Evolutionary conservation across 257 asterid species (phyloP), one percentile per base, ranked within the genome.

Genomic region (Solanum raphanifolium): DNA sequence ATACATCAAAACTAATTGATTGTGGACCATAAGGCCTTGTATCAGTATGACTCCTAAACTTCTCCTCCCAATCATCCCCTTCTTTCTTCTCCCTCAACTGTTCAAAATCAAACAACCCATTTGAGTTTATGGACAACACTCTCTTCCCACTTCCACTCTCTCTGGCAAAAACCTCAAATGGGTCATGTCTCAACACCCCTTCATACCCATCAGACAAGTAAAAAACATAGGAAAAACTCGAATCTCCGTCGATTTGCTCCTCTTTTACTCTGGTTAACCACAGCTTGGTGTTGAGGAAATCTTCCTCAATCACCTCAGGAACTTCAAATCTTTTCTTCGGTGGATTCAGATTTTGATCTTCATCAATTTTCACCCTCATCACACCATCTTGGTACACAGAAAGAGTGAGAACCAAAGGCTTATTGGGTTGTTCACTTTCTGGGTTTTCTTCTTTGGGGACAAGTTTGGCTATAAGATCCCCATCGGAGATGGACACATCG

Each of bases 241-340:
- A 89, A 82, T 92, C 98, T 23, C 89, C 93, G 31, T 90, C 95
- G 39, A 89, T 89, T 62, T 87, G 90, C 90, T 97, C 98, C 88
- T 93, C 93, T 62, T 87, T 93, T 43, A 93, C 58, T 90, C 98
- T 93, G 90, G 92, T 95, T 58, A 97, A 91, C 98, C 96, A 95
- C 27, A 97, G 89, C 92, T 95, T 97, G 35, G 92, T 93, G 87
- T 52, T 88, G 87, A 92, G 87, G 86, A 97, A 97, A 89, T 93
- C 99, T 6, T 95, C 93, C 41, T 92, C 92, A 90, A 96, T 92
- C 91, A 97, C 99, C 87, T 96, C 98, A 35, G 98, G 98, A 65
- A 96, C 99, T 94, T 97, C 97, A 87, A 95, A 97, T 87, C 99
- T 93, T 93, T 96, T 96, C 96, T 95, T 97, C 0, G 94, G 94